Evolutionary conservation across 2,329 filamentous ascomycete genomes (phyloP), one percentile per base, ranked within the genome.

Genomic region (Neopestalotiopsis clavispora): DNA sequence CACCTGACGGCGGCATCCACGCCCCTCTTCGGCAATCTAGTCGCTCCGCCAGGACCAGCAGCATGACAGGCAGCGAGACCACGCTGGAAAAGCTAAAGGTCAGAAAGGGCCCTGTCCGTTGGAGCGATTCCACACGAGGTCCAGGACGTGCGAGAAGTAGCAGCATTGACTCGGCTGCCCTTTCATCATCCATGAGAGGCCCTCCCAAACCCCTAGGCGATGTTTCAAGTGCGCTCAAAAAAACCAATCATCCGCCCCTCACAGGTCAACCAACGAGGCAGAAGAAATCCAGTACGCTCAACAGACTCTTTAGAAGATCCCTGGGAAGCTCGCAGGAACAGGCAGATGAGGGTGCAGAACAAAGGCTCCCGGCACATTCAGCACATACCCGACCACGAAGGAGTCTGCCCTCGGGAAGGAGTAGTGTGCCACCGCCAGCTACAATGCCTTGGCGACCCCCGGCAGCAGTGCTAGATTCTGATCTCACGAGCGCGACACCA

Each of bases 1-100:
- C 76, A 34, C 65, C 72, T 1, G 72, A 73, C 0, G 71, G 78
- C 0, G 81, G 81, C 1, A 86, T 85, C 0, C 82, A 85, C 0
- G 82, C 85, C 1, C 87, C 87, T 0, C 79, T 86, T 63, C 80
- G 87, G 13, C 80, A 85, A 64, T 89, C 87, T 4, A 90, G 87
- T 72, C 76, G 89, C 3, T 82, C 86, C 65, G 84, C 85, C 2
- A 81, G 80, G 42, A 85, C 82, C 0, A 82, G 82, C 10, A 76
- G 75, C 69, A 20, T 76, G 72, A 69, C 73, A 69, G 65, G 75
- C 72, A 68, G 73, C 69, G 62, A 70, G 69, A 69, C 70, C 30
- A 64, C 69, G 61, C 60, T 70, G 17, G 60, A 71, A 1, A 69
- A 69, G 6, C 72, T 71, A 57, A 75, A 72, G 30, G 65, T 70